A percentile compares a stretch with the other conserved stretches of the same genome.
Evolutionary conservation across 768 basidiomycete species (phyloP).

Genomic region (Suillus luteus): DNA sequence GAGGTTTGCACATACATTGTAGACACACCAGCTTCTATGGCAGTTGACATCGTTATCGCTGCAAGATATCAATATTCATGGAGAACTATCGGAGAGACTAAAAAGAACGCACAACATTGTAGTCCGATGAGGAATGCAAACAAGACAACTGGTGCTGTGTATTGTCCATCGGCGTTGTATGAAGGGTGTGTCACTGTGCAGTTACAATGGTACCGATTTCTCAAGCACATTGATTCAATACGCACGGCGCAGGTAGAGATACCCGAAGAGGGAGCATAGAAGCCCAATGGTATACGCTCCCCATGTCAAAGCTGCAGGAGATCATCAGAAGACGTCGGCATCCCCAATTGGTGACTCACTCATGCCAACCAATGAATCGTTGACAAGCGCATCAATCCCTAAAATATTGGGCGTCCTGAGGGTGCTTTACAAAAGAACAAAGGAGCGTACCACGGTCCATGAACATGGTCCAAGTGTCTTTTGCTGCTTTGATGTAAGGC

Average conservation of each 20-base stretch:
- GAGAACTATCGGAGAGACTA: constrained; percentile 2
- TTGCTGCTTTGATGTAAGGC: constrained; percentile 76
- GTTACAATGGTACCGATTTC: not conserved
- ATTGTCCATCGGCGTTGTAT: constrained; percentile 74
- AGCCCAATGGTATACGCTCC: constrained; percentile 81
- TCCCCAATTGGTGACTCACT: constrained; percentile 43
- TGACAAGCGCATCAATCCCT: constrained; percentile 75
- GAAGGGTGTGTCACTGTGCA: constrained; percentile 66
- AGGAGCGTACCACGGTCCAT: constrained; percentile 57
- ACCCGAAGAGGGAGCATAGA: constrained; percentile 72
- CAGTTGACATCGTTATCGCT: constrained; percentile 71
- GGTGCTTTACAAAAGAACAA: constrained; percentile 1
- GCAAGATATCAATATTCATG: constrained; percentile 7
- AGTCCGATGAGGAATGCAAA: constrained; percentile 83
- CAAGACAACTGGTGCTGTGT: constrained; percentile 74
- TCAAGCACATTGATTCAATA: constrained; percentile 13
- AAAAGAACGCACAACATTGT: constrained; percentile 57
- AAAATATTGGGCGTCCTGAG: not conserved
- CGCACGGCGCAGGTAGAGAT: constrained; percentile 74
- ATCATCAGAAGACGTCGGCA: constrained; percentile 5
- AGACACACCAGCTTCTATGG: constrained; percentile 85
- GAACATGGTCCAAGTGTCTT: constrained; percentile 81
- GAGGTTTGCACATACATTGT: constrained; percentile 59
- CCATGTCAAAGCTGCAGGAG: constrained; percentile 62
- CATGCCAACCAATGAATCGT: constrained; percentile 81